Percentiles rank a stretch among this genome's conserved stretches.
These are phyloP conservation scores for Lentinus tigrinus DNA, from an alignment of 768 basidiomycete genomes.

Conservation along the genomic window DNA sequence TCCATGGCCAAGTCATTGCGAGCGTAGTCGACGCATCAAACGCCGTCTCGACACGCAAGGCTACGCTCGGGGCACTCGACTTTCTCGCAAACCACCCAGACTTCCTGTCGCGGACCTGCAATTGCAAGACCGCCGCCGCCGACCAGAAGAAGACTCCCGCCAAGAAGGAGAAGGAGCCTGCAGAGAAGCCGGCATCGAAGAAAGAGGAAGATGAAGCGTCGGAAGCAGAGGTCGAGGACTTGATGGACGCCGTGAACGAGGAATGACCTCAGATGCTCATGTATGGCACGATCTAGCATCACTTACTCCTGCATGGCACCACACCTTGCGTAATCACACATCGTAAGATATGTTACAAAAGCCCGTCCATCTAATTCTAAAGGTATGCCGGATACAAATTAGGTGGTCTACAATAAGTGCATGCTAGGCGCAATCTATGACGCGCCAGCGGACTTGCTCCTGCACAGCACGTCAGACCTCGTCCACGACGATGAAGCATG, in stretches of 20 bases:
- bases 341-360: background rate
- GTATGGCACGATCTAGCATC: background rate
- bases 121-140: constrained; percentile 42
- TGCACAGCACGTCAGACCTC: constrained; percentile 2
- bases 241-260: no score
- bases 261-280: background rate
- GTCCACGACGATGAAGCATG: background rate
- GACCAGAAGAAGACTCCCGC: background rate
- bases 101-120: constrained; percentile 63
- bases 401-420: constrained; percentile 11
- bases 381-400: constrained; percentile 12
- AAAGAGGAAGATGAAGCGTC: background rate
- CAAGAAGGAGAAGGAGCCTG: constrained; percentile 34
- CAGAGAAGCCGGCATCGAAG: constrained; percentile 8
- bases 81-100: constrained; percentile 62
- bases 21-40: constrained; percentile 52
- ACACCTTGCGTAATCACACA: no score
- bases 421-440: constrained; percentile 7
- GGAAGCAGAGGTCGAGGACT: background rate
- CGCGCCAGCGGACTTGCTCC: constrained; percentile 19
- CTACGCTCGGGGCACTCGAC: constrained; percentile 66
- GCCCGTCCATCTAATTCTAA: constrained; percentile 11
- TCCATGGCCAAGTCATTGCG: constrained; percentile 66
- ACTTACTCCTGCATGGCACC: background rate
- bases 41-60: constrained; percentile 55